Base-by-base conservation (phyloP, 345 rosid genomes). In the Adansonia digitata region DNA sequence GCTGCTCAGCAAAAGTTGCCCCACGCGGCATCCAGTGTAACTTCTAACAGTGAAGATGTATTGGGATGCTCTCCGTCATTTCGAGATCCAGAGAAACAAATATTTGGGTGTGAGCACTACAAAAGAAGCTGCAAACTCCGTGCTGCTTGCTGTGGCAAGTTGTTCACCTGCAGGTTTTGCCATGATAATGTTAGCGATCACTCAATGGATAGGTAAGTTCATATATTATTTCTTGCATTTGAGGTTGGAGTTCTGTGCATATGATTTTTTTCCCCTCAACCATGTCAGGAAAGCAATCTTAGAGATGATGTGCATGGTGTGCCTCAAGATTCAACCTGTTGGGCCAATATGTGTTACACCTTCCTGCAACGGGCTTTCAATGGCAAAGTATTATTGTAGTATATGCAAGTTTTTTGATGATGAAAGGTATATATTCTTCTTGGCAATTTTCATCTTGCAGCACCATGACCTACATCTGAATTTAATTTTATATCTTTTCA, bases 371-470 rank as follows among this genome's bases (percentile, higher is more conserved):
- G 81, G 85, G 35, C 65, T 85, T 69, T 56, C 78, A 7, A 90
- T 90, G 89, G 92, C 92, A 2, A 88, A 88, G 78, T 90, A 87
- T 71, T 88, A 85, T 68, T 90, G 98, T 88, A 86, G 66, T 71
- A 94, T 92, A 74, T 94, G 98, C 91, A 92, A 91, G 77, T 91
- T 92, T 81, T 92, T 92, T 66, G 97, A 94, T 79, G 95, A 94
- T 79, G 98, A 94, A 82, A 91, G 95, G 98, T 90, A 73, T 20
- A 39, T 17, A 5, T 22, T 45, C 76, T 74, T 3, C 6, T 66
- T 63, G 35, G 29, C 14, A 51, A 27, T 53, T 57, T 35, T 29
- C 34, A 43, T 31, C 37, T 48, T 34, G 26, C 37, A 49, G 71
- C 17, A 42, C 2, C 7, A 35, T 65, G 7, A 14, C 45, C 15